These are phyloP conservation scores for Talaromyces rugulosus DNA, from an alignment of 2,329 filamentous ascomycete species.

Conservation along the genomic window DNA sequence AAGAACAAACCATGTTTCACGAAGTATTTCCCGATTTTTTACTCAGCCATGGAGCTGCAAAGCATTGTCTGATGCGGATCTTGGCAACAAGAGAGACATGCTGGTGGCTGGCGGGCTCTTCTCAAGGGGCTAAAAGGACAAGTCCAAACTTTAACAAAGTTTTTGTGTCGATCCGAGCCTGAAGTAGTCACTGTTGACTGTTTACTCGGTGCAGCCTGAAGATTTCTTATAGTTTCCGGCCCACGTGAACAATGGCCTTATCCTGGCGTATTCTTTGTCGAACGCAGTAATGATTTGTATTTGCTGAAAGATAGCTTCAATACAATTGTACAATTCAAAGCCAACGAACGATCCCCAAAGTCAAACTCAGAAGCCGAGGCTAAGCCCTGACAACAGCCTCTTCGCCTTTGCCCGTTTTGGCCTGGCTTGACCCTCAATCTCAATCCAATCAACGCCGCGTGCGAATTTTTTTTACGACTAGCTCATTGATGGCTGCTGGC, in stretches of 20 bases:
- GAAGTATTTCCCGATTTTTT: background rate
- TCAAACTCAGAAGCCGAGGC: background rate
- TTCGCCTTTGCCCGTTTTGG: background rate
- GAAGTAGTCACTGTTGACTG: background rate
- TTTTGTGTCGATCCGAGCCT: background rate
- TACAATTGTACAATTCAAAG: too few relatives aligned
- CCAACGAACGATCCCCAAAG: too few relatives aligned
- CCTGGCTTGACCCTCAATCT: background rate
- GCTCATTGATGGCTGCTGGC: background rate
- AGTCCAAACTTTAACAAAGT: background rate
- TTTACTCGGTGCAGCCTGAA: background rate
- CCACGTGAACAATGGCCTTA: background rate
- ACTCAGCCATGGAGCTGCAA: background rate
- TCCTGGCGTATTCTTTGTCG: too few relatives aligned
- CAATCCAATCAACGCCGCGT: background rate
- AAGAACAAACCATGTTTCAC: background rate
- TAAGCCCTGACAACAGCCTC: background rate
- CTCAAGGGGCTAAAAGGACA: background rate
- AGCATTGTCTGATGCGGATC: background rate
- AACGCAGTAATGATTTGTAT: too few relatives aligned
- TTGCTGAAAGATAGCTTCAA: too few relatives aligned
- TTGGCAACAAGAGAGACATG: background rate
- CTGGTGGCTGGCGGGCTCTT: background rate
- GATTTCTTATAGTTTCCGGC: background rate
- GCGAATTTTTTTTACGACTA: too few relatives aligned